phyloP scores from a whole-genome alignment of 2,329 filamentous ascomycete genomes.

The Botryosphaeria dothidea region DNA sequence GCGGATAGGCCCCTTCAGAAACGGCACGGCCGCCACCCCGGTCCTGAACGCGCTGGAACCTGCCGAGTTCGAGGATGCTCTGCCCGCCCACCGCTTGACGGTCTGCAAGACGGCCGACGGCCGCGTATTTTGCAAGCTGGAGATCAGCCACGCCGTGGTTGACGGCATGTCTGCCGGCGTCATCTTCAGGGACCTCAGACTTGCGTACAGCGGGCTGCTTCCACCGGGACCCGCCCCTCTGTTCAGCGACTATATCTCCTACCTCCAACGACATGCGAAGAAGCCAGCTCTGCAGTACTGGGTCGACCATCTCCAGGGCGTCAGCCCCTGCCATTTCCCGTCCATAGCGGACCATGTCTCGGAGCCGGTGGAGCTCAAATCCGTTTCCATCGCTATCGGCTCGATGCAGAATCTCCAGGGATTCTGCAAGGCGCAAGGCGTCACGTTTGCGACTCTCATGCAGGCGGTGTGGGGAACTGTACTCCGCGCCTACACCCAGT shows the following conservation, averaged over 20 bases:
- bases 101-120: conserved; percentile 31
- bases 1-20: background rate
- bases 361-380: background rate
- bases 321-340: conserved; percentile 37
- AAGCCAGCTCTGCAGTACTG: conserved; percentile 31
- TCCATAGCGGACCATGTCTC: background rate
- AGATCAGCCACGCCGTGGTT: conserved; percentile 38
- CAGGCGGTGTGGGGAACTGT: conserved; percentile 19
- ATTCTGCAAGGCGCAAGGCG: background rate
- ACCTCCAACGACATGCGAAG: conserved; percentile 28
- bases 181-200: conserved; percentile 32
- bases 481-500: conserved; percentile 32
- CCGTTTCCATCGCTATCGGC: background rate
- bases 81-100: conserved; percentile 35
- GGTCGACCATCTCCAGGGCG: conserved; percentile 32
- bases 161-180: conserved; percentile 35
- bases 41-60: conserved; percentile 21
- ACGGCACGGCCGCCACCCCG: background rate
- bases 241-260: conserved; percentile 39
- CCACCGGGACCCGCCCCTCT: conserved; percentile 29
- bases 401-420: background rate
- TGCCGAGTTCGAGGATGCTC: conserved; percentile 33
- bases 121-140: conserved; percentile 34
- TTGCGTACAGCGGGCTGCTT: conserved; percentile 32
- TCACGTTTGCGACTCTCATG: conserved; percentile 25